Conservation (phyloP, 139 green algal species). For the Coccomyxa sp. region DNA sequence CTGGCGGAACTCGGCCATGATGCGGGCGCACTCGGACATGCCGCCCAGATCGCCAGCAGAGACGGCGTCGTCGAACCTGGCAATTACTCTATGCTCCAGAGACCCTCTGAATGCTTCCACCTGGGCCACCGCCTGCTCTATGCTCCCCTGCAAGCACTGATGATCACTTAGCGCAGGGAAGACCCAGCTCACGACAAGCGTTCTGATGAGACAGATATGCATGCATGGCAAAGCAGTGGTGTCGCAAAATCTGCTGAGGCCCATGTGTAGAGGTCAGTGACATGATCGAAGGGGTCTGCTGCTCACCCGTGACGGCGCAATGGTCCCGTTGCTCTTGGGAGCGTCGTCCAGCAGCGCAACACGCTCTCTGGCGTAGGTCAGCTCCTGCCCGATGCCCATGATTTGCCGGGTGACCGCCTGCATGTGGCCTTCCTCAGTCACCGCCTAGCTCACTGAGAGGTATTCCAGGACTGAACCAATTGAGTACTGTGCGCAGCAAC, state of each 20-base stretch:
- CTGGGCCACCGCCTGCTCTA: constrained; percentile 39
- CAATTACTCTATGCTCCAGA: constrained; percentile 62
- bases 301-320: no score
- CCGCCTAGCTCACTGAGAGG: no score
- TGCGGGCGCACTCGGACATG: constrained; percentile 56
- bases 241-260: no score
- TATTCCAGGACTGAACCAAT: no score
- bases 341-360: constrained; percentile 10
- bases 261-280: no score
- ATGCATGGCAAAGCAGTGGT: no score
- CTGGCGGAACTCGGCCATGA: constrained; percentile 55
- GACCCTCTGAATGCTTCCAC: constrained; percentile 55
- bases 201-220: no score
- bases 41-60: constrained; percentile 26
- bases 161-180: no score
- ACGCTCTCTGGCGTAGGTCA: constrained; percentile 36
- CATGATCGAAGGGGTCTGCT: neutral
- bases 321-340: neutral
- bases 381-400: constrained; percentile 31
- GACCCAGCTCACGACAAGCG: no score
- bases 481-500: neutral
- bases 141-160: constrained; percentile 35
- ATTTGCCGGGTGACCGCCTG: constrained; percentile 33
- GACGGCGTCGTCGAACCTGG: constrained; percentile 55
- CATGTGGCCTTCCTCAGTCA: no score